A percentile compares a stretch with the other conserved stretches of the same genome.
Conservation (phyloP, 306 rosid genomes). For the Hippophae gyantsensis region DNA sequence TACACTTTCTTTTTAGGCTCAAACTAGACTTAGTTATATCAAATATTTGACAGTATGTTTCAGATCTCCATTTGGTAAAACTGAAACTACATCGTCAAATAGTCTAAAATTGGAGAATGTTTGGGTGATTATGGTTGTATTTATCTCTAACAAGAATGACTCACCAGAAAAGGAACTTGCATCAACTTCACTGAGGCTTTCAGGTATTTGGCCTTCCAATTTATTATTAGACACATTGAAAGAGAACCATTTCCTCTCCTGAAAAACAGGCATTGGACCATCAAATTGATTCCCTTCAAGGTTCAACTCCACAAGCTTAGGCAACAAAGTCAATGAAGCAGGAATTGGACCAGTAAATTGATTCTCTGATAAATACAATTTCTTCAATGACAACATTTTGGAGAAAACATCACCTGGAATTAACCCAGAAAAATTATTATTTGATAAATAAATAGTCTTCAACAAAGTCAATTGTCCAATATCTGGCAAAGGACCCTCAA, state of each 20-base stretch:
- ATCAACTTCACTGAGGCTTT: conserved; percentile 13
- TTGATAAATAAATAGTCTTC: no score
- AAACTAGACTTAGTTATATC: no score
- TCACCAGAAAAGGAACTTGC: conserved; percentile 42
- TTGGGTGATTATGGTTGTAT: not conserved
- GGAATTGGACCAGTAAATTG: conserved; percentile 52
- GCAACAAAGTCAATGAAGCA: conserved; percentile 42
- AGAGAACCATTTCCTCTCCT: conserved; percentile 15
- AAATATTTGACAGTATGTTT: no score
- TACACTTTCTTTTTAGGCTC: no score
- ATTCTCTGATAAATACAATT: conserved; percentile 43
- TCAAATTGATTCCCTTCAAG: conserved; percentile 43
- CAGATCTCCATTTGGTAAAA: no score
- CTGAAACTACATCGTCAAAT: no score
- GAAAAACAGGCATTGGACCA: conserved; percentile 58
- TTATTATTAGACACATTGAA: conserved; percentile 45
- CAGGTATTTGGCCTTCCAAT: conserved; percentile 52
- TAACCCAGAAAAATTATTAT: no score
- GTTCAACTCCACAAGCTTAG: conserved; percentile 44
- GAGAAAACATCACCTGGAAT: no score
- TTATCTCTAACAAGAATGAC: not conserved
- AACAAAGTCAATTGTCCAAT: no score
- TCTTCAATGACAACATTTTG: not conserved
- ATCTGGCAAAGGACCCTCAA: no score
- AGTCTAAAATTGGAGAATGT: not conserved